Evolutionary conservation across 2,329 filamentous ascomycete species (phyloP).

Genomic region (Diatrype stigma): DNA sequence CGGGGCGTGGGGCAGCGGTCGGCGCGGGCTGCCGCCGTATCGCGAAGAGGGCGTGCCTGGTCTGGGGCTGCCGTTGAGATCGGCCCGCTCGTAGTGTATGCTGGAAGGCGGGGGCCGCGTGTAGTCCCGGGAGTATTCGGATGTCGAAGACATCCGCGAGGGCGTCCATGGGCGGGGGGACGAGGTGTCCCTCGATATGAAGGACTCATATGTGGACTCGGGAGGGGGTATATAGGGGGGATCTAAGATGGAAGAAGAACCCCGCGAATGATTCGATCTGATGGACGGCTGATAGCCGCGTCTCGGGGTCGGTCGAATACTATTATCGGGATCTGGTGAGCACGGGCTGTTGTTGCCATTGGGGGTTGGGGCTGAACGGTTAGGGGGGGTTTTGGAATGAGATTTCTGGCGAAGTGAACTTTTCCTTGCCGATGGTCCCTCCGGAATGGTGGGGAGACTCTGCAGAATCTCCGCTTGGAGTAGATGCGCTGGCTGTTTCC

Average conservation of each 20-base stretch:
- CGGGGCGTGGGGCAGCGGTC: constrained; percentile 84
- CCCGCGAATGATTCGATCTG: constrained; percentile 40
- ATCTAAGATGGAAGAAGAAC: constrained; percentile 52
- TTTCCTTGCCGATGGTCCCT: constrained; percentile 44
- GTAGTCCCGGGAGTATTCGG: constrained; percentile 70
- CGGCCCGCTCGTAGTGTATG: constrained; percentile 76
- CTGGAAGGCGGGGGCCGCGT: constrained; percentile 66
- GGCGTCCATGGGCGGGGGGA: constrained; percentile 55
- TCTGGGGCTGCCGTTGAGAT: constrained; percentile 83
- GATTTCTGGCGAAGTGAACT: constrained; percentile 28
- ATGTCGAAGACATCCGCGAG: constrained; percentile 40
- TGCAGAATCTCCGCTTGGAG: constrained; percentile 31
- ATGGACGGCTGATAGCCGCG: constrained; percentile 52
- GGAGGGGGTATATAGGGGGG: constrained; percentile 58
- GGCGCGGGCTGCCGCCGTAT: constrained; percentile 82
- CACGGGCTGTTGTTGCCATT: constrained; percentile 21
- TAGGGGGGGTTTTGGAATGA: constrained; percentile 20
- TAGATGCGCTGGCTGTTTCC: constrained; percentile 26
- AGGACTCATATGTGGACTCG: constrained; percentile 60
- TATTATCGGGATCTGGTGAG: constrained; percentile 41
- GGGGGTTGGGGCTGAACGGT: constrained; percentile 5
- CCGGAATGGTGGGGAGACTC: constrained; percentile 47
- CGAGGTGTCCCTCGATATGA: constrained; percentile 47
- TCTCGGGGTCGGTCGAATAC: constrained; percentile 38
- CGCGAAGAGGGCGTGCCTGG: constrained; percentile 86